Evolutionary conservation across 1,284 basidiomycete genomes (phyloP), one percentile per base, ranked within the genome.

Genomic region (Taiwanofungus camphoratus): DNA sequence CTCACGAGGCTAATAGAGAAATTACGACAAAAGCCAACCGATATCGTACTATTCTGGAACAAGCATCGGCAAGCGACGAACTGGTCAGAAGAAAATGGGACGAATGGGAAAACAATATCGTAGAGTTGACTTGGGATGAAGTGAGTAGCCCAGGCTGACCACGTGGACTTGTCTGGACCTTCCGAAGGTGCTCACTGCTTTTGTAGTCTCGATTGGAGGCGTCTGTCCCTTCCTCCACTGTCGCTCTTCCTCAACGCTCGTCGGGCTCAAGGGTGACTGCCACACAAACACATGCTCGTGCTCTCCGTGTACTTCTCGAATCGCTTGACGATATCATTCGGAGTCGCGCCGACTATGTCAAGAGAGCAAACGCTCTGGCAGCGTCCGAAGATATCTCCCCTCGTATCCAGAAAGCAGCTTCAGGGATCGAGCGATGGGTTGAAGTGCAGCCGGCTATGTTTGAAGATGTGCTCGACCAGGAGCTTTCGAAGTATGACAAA

Each of bases 401-500:
- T 2, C 73, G 79, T 2, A 80, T 98, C 22, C 57, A 87, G 52
- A 75, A 73, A 42, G 82, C 82, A 34, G 82, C 88, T 1, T 68
- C 72, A 30, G 73, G 73, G 3, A 70, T 86, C 51, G 74, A 81
- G 57, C 68, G 77, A 7, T 76, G 85, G 58, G 74, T 76, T 1
- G 84, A 91, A 56, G 79, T 92, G 12, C 77, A 81, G 40, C 83
- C 92, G 0, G 83, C 82, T 19, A 87, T 87, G 81, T 94, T 95
- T 57, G 87, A 92, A 56, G 82, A 85, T 47, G 69, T 90, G 12
- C 79, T 87, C 22, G 87, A 93, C 44, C 74, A 80, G 48, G 84
- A 88, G 51, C 63, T 97, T 41, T 70, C 71, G 1, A 94, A 93
- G 65, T 96, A 91, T 52, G 85, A 92, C 44, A 76, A 74, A 47